Conservation (phyloP, 108 stramenopile species). For the Cyclotella sp. region DNA sequence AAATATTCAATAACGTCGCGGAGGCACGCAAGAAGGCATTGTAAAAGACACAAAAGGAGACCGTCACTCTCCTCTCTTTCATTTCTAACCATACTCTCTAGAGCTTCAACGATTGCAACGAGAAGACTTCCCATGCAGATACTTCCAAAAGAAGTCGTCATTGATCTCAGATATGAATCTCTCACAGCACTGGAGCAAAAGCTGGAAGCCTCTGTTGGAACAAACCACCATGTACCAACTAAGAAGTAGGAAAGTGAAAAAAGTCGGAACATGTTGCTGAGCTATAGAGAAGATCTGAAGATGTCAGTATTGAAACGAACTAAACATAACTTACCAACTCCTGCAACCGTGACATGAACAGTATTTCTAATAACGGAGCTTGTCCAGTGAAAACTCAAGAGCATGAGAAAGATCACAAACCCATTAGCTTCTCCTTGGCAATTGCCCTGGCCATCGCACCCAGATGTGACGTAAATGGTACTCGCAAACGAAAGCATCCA, state of each 20-base stretch:
- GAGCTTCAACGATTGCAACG: conserved; percentile 80
- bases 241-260: not conserved
- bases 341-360: conserved; percentile 82
- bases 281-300: not conserved
- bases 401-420: conserved; percentile 58
- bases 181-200: conserved; percentile 71
- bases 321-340: conserved; percentile 89
- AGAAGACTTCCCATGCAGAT: conserved; percentile 72
- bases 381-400: conserved; percentile 83
- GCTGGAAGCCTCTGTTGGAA: conserved; percentile 59
- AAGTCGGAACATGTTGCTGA: too few relatives aligned
- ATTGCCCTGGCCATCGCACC: conserved; percentile 55
- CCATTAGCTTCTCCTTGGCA: conserved; percentile 52
- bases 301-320: conserved; percentile 34
- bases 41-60: conserved; percentile 62
- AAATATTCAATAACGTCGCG: conserved; percentile 71
- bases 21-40: conserved; percentile 73
- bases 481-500: conserved; percentile 64
- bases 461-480: conserved; percentile 56
- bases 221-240: conserved; percentile 79
- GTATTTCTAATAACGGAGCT: conserved; percentile 82
- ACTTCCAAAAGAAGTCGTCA: conserved; percentile 84
- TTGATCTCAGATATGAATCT: conserved; percentile 57
- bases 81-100: conserved; percentile 59
- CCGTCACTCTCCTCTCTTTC: conserved; percentile 57